Base-by-base conservation (phyloP, 177 flowering plant genomes). In the Vitis hybrid region DNA sequence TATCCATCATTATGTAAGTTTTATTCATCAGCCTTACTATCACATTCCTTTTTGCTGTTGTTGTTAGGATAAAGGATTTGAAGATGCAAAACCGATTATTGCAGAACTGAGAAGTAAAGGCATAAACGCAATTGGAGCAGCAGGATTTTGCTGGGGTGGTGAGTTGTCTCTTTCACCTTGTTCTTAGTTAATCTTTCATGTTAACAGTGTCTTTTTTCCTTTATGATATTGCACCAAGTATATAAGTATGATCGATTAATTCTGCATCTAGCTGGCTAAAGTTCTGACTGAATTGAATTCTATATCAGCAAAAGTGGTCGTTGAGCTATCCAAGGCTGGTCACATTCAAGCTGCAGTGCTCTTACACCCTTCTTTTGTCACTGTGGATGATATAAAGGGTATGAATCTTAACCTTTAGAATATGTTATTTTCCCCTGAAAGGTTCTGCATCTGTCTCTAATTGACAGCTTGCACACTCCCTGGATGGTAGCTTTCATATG, bases 111-210 rank as follows among this genome's bases (percentile, higher is more conserved):
- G 77, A 72, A 77, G 80, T 63, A 82, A 80, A 77, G 92, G 93
- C 54, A 65, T 83, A 58, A 72, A 83, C 57, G 67, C 83, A 18
- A 62, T 89, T 70, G 97, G 94, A 52, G 92, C 86, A 67, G 91
- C 83, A 15, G 97, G 95, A 5, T 82, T 90, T 71, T 92, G 97
- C 74, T 92, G 95, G 96, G 97, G 97, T 54, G 97, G 97, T 90
- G 67, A 83, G 88, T 19, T 58, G 40, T 66, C n/a, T 34, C 48
- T 54, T 45, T 0, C 40, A 15, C 40, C 40, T 32, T 32, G 40
- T 12, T 19, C 1, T 64, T 40, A 54, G 4, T 60, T 40, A 52
- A 30, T 19, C 11, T 10, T 17, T 12, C 14, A 52, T 50, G 19
- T 21, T 68, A 13, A 55, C 65, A 51, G 58, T 61, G 32, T 34